Percentiles rank a stretch among this genome's conserved stretches.
Evolutionary conservation across 2,329 filamentous ascomycete genomes (phyloP).

Genomic region (Aspergillus phoenicis): DNA sequence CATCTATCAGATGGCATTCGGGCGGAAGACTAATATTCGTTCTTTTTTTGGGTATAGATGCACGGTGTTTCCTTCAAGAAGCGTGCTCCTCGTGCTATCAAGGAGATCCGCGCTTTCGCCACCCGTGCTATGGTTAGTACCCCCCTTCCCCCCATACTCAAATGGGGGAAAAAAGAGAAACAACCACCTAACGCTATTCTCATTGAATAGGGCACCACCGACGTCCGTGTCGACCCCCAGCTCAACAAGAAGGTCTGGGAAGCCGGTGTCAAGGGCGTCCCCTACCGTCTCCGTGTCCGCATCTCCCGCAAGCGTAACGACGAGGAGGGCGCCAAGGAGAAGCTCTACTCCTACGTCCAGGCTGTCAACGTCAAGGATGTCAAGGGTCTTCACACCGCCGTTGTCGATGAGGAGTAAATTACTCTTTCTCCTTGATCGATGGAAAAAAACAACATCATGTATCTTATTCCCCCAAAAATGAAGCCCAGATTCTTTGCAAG

Average conservation of each 20-base stretch:
- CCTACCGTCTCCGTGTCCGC: slow-evolving; percentile 94
- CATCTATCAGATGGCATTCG: slow-evolving; percentile 49
- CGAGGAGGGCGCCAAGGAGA: slow-evolving; percentile 99
- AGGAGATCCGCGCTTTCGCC: slow-evolving; percentile 98
- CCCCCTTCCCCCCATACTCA: slow-evolving; percentile 11
- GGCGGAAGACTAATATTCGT: slow-evolving; percentile 68
- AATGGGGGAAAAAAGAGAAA: slow-evolving; percentile 9
- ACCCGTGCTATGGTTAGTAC: slow-evolving; percentile 88
- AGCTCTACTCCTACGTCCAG: slow-evolving; percentile 99
- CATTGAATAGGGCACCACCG: slow-evolving; percentile 75
- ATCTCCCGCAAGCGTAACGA: slow-evolving; percentile 99
- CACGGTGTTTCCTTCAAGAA: slow-evolving; percentile 99
- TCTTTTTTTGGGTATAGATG: slow-evolving; percentile 64
- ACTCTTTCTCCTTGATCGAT: slow-evolving; percentile 7
- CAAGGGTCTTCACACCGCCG: slow-evolving; percentile 92
- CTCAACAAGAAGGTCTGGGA: slow-evolving; percentile 99
- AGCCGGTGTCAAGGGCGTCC: slow-evolving; percentile 96
- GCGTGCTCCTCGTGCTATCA: slow-evolving; percentile 96
- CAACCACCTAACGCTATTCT: not conserved
- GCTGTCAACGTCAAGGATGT: slow-evolving; percentile 99
- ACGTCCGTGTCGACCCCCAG: slow-evolving; percentile 97
- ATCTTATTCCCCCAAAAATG: not conserved
- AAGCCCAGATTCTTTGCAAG: not conserved
- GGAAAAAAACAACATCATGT: slow-evolving; percentile 2
- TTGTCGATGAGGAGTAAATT: slow-evolving; percentile 70